Evolutionary conservation across 176 grass and related monocot genomes (phyloP), one percentile per base, ranked within the genome.

Genomic region (Rhynchospora tenuis): DNA sequence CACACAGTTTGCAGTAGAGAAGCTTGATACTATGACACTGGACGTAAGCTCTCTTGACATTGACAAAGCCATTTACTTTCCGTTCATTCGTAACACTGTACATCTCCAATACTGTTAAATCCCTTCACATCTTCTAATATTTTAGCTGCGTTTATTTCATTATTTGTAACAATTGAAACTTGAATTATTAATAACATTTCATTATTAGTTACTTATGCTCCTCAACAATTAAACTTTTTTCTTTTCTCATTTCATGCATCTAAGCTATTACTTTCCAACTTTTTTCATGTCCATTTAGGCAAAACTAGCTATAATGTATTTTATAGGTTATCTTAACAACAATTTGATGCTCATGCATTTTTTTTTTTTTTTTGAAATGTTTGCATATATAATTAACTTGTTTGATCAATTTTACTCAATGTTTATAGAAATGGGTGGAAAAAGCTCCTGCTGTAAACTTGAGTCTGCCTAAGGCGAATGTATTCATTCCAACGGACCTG

Each of bases 401-500:
- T 54, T 76, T 16, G 12, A 54, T 76, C 47, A 9, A 76, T 31
- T 76, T 76, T 22, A 31, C 48, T 54, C 15, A 8, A 19, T 55
- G 27, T 45, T 85, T 86, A 59, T 86, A 94, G 92, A 89, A 98
- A 83, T 98, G 95, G 95, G 52, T 95, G 85, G 80, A 86, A 44
- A 93, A 89, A 64, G 89, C 92, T 88, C 95, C 92, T 31, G 60
- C 90, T 54, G 86, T 91, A 62, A 85, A 86, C 86, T 81, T 98
- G 83, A 88, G 91, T 84, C 88, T 98, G 65, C 95, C 91, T 79
- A 98, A 95, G 69, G 89, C 14, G 82, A 98, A 98, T 87, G 87
- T 95, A 16, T 98, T 98, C 79, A 90, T 98, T 74, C 90, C 95
- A 78, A 91, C 81, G 23, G 89, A 98, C 84, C 80, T 98, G 79